Conservation (phyloP, 441 rosid species). For the Arabidopsis lyrata region DNA sequence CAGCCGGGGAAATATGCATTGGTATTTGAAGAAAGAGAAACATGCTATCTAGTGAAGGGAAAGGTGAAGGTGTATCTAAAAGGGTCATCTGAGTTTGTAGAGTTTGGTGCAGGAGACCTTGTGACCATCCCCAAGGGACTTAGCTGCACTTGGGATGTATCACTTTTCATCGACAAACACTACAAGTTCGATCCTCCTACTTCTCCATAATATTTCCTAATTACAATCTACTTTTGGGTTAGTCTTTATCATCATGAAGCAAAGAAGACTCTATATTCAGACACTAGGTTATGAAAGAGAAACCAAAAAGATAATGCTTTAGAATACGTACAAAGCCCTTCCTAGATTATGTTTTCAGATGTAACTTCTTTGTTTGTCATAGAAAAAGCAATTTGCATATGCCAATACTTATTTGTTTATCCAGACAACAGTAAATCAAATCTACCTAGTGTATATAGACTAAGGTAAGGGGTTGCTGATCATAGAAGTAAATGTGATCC, state of each 20-base stretch:
- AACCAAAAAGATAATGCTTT: constrained; percentile 22
- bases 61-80: constrained; percentile 81
- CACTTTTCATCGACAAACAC: constrained; percentile 83
- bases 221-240: constrained; percentile 37
- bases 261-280: constrained; percentile 32
- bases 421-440: constrained; percentile 20
- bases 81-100: constrained; percentile 63
- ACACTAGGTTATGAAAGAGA: constrained; percentile 21
- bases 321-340: constrained; percentile 29
- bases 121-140: constrained; percentile 87
- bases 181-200: constrained; percentile 85
- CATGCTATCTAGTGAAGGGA: constrained; percentile 86
- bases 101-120: constrained; percentile 97
- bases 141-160: constrained; percentile 95
- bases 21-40: constrained; percentile 91
- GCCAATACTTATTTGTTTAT: constrained; percentile 6
- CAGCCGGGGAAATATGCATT: constrained; percentile 90
- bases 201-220: constrained; percentile 22
- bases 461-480: constrained; percentile 11
- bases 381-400: constrained; percentile 23
- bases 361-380: constrained; percentile 26
- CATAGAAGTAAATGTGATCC: neutral
- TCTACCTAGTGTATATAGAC: constrained; percentile 37
- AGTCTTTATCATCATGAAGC: constrained; percentile 42
- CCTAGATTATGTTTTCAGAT: constrained; percentile 31